These are phyloP conservation scores for Penicillium flavigenum DNA, from an alignment of 495 filamentous ascomycete species.

Conservation along the genomic window DNA sequence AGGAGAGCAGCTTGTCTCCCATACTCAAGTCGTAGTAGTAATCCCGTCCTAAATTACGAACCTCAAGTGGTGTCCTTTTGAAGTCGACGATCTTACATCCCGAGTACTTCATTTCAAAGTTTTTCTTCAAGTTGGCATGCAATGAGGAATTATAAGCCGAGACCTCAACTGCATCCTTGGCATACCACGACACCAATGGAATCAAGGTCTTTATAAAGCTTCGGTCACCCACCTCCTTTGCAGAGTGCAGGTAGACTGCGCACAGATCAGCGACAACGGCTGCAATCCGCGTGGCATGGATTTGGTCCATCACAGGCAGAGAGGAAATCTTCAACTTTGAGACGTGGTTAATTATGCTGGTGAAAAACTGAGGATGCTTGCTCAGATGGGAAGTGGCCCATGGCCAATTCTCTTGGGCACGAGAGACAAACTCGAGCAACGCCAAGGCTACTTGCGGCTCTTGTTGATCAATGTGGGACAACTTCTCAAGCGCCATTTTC, in stretches of 20 bases:
- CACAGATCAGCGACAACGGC: slow-evolving; percentile 82
- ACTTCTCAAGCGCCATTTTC: slow-evolving; percentile 67
- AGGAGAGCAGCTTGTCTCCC: slow-evolving; percentile 69
- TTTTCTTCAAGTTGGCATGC: slow-evolving; percentile 78
- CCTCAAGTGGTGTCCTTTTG: slow-evolving; percentile 66
- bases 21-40: slow-evolving; percentile 81
- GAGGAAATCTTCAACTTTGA: slow-evolving; percentile 56
- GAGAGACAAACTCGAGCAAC: slow-evolving; percentile 80
- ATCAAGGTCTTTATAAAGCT: slow-evolving; percentile 67
- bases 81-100: slow-evolving; percentile 70
- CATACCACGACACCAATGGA: slow-evolving; percentile 71
- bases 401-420: slow-evolving; percentile 87
- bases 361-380: slow-evolving; percentile 70
- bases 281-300: slow-evolving; percentile 67
- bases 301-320: slow-evolving; percentile 41
- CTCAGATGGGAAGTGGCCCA: slow-evolving; percentile 79
- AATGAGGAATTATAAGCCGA: slow-evolving; percentile 80
- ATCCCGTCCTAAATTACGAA: slow-evolving; percentile 61
- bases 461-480: slow-evolving; percentile 65
- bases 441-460: slow-evolving; percentile 62
- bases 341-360: slow-evolving; percentile 65
- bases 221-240: slow-evolving; percentile 67
- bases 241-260: slow-evolving; percentile 84
- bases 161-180: slow-evolving; percentile 68
- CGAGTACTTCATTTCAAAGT: slow-evolving; percentile 74